phyloP scores from a whole-genome alignment of 2,329 filamentous ascomycete genomes.

The Ophiobolus disseminans region DNA sequence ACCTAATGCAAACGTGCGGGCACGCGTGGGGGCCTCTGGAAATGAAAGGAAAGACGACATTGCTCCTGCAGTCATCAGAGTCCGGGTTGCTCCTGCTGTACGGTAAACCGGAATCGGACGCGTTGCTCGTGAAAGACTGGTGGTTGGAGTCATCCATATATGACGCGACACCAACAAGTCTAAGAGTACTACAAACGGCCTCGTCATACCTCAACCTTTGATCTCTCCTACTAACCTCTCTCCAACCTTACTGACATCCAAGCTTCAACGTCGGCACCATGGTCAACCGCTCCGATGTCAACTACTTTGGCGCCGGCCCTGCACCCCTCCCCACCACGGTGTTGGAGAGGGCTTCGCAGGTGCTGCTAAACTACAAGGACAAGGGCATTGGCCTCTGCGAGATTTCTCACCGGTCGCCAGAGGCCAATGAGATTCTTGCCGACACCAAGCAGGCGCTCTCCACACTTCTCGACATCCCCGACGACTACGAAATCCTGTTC shows the following conservation, averaged over 20 bases:
- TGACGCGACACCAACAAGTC: slow-evolving; percentile 34
- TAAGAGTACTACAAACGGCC: slow-evolving; percentile 5
- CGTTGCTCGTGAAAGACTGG: slow-evolving; percentile 12
- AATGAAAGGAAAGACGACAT: slow-evolving; percentile 1
- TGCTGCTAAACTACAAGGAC: slow-evolving; percentile 80
- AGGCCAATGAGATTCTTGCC: slow-evolving; percentile 80
- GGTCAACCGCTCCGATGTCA: slow-evolving; percentile 76
- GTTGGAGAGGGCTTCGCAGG: slow-evolving; percentile 75
- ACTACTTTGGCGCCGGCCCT: slow-evolving; percentile 90
- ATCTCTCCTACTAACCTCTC: slow-evolving; percentile 1
- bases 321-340: slow-evolving; percentile 84
- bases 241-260: slow-evolving; percentile 1
- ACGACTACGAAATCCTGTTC: slow-evolving; percentile 86
- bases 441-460: slow-evolving; percentile 77
- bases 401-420: slow-evolving; percentile 84
- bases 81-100: not conserved
- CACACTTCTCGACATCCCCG: slow-evolving; percentile 79
- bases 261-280: slow-evolving; percentile 53
- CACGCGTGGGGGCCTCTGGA: slow-evolving; percentile 13
- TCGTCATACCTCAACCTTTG: slow-evolving; percentile 10
- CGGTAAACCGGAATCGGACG: slow-evolving; percentile 29
- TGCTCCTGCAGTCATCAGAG: slow-evolving; percentile 2
- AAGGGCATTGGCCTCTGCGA: slow-evolving; percentile 87
- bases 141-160: slow-evolving; percentile 36
- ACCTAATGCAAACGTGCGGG: slow-evolving; percentile 23